Evolutionary conservation across 805 yeast species (phyloP).

Genomic region (Saccharomycopsis fibuligera): DNA sequence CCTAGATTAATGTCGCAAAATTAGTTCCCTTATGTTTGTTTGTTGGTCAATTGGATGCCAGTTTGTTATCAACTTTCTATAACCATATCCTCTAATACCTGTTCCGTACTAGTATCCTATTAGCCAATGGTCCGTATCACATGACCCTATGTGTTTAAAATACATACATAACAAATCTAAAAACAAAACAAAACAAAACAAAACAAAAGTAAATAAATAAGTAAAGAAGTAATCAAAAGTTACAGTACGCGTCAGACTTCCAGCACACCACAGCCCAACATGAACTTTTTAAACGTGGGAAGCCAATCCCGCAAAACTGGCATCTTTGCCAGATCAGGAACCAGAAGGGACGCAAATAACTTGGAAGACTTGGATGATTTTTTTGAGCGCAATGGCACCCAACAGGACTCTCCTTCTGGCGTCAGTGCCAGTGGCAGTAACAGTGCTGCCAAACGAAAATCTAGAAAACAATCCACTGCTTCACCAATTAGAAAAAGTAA

Average conservation of each 20-base stretch:
- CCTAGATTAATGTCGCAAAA: too few species aligned
- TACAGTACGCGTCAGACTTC: neutral
- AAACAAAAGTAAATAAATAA: neutral
- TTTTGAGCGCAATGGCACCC: constrained; percentile 42
- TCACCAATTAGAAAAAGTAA: constrained; percentile 9
- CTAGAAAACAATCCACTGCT: neutral
- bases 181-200: neutral
- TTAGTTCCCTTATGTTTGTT: too few species aligned
- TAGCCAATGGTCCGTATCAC: neutral
- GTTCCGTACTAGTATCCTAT: neutral
- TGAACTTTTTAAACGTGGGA: constrained; percentile 47
- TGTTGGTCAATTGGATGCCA: too few species aligned
- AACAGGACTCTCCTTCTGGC: constrained; percentile 9
- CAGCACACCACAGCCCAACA: constrained; percentile 14
- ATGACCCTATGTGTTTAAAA: neutral
- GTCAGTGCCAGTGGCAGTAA: constrained; percentile 17
- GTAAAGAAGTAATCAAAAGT: neutral
- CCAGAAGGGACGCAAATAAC: constrained; percentile 50
- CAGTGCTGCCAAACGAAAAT: constrained; percentile 8
- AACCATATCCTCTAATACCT: too few species aligned
- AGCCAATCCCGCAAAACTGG: constrained; percentile 64
- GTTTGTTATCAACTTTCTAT: too few species aligned
- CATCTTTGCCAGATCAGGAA: constrained; percentile 38
- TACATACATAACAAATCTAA: neutral
- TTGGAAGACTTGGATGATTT: constrained; percentile 69